A percentile compares a stretch with the other conserved stretches of the same genome.
phyloP scores from a whole-genome alignment of 495 filamentous ascomycete genomes.

The Podospora bellae-mahoneyi region DNA sequence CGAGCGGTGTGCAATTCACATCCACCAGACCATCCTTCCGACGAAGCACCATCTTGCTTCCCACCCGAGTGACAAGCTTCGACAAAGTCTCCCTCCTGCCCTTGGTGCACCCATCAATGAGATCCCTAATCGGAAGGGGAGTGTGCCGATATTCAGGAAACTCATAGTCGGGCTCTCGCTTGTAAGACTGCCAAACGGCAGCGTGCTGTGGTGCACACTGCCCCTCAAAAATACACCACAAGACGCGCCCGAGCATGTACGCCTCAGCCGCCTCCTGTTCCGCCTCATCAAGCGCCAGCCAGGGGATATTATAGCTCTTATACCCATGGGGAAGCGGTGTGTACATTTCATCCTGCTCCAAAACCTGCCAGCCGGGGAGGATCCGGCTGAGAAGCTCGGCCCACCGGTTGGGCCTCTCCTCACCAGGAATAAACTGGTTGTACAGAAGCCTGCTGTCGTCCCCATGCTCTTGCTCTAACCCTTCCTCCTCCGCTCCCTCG shows the following conservation, averaged over 20 bases:
- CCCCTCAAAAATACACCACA: conserved; percentile 55
- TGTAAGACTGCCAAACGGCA: conserved; percentile 49
- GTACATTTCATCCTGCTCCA: conserved; percentile 37
- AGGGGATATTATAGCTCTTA: conserved; percentile 45
- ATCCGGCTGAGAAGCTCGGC: conserved; percentile 26
- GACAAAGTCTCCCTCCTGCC: conserved; percentile 39
- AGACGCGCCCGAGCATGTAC: conserved; percentile 50
- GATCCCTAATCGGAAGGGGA: conserved; percentile 34
- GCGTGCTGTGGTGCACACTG: conserved; percentile 45
- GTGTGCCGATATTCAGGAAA: conserved; percentile 44
- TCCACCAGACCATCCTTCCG: conserved; percentile 6
- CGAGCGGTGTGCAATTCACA: conserved; percentile 19
- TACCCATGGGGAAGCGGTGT: conserved; percentile 28
- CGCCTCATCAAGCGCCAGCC: conserved; percentile 39
- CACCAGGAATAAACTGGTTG: conserved; percentile 26
- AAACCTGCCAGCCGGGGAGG: conserved; percentile 38
- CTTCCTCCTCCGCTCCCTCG: conserved; percentile 22
- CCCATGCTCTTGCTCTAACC: not conserved
- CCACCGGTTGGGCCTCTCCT: not conserved
- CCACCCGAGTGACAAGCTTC: conserved; percentile 34
- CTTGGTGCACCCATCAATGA: conserved; percentile 45
- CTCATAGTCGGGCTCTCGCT: conserved; percentile 45
- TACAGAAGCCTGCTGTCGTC: conserved; percentile 24
- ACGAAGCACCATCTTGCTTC: conserved; percentile 39
- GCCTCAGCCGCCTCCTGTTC: conserved; percentile 50